Conservation (phyloP, 1,139 yeast genomes). For the Candida sp. region DNA sequence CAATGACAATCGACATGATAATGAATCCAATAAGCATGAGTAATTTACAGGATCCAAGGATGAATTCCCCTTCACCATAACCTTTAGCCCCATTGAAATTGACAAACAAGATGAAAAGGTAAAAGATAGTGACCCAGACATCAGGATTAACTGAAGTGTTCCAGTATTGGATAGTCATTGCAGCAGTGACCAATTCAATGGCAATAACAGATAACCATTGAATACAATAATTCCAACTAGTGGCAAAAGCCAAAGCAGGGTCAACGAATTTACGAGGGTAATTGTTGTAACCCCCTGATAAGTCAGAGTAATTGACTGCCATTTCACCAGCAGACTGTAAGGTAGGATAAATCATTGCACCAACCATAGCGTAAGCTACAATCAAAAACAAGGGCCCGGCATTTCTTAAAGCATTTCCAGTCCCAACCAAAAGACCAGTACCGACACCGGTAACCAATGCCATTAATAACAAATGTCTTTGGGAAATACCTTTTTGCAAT, state of each 20-base stretch:
- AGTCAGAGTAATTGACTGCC: constrained; percentile 36
- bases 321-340: constrained; percentile 42
- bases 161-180: constrained; percentile 37
- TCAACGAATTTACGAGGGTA: constrained; percentile 37
- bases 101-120: constrained; percentile 28
- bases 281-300: constrained; percentile 40
- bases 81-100: constrained; percentile 41
- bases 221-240: constrained; percentile 41
- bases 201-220: constrained; percentile 42
- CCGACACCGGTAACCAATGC: constrained; percentile 41
- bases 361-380: constrained; percentile 36
- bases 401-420: constrained; percentile 27
- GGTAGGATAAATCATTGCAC: constrained; percentile 37
- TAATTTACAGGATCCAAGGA: constrained; percentile 35
- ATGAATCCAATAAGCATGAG: constrained; percentile 37
- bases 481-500: constrained; percentile 28
- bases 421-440: constrained; percentile 40
- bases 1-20: constrained; percentile 36
- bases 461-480: constrained; percentile 34
- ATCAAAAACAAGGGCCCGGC: constrained; percentile 36
- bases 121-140: constrained; percentile 38
- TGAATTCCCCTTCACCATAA: constrained; percentile 43
- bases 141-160: constrained; percentile 28
- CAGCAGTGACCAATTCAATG: constrained; percentile 39
- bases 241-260: constrained; percentile 35